Evolutionary conservation across 2,329 filamentous ascomycete species (phyloP).

Genomic region (Venturia aucupariae): DNA sequence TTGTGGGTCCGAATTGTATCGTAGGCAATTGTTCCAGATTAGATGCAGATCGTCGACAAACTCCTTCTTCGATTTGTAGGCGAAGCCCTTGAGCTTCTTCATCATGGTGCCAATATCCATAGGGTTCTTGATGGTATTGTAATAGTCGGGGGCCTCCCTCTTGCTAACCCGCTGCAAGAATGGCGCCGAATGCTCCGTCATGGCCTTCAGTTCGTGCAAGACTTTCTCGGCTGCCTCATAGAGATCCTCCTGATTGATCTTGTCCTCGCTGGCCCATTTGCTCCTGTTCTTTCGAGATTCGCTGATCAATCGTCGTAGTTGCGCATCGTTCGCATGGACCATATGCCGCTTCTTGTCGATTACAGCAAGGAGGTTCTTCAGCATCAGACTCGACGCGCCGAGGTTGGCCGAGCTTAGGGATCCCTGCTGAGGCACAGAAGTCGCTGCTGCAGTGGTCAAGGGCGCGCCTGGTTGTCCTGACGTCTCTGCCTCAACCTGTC

Average conservation of each 20-base stretch:
- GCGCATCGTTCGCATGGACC: conserved; percentile 85
- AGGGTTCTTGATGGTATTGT: conserved; percentile 84
- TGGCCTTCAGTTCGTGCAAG: conserved; percentile 89
- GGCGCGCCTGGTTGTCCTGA: conserved; percentile 50
- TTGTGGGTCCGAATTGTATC: conserved; percentile 84
- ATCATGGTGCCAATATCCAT: conserved; percentile 99
- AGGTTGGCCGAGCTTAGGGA: conserved; percentile 89
- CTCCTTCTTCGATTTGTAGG: conserved; percentile 65
- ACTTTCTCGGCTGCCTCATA: conserved; percentile 97
- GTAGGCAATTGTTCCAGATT: conserved; percentile 95
- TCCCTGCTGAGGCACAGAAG: conserved; percentile 60
- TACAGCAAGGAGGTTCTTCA: conserved; percentile 92
- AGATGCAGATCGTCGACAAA: conserved; percentile 89
- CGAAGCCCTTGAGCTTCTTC: conserved; percentile 74
- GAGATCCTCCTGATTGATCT: conserved; percentile 92
- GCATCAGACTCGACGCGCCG: conserved; percentile 86
- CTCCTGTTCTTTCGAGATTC: conserved; percentile 96
- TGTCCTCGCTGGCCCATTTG: conserved; percentile 98
- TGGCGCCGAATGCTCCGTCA: conserved; percentile 94
- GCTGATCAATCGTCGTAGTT: conserved; percentile 86
- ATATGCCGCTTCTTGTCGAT: conserved; percentile 89
- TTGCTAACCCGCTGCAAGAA: conserved; percentile 95
- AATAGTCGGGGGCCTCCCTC: conserved; percentile 92
- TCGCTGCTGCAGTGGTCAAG: conserved; percentile 42
- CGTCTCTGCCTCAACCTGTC: conserved; percentile 93